phyloP scores from a whole-genome alignment of 2,329 filamentous ascomycete species.

The Aspergillus terreus region DNA sequence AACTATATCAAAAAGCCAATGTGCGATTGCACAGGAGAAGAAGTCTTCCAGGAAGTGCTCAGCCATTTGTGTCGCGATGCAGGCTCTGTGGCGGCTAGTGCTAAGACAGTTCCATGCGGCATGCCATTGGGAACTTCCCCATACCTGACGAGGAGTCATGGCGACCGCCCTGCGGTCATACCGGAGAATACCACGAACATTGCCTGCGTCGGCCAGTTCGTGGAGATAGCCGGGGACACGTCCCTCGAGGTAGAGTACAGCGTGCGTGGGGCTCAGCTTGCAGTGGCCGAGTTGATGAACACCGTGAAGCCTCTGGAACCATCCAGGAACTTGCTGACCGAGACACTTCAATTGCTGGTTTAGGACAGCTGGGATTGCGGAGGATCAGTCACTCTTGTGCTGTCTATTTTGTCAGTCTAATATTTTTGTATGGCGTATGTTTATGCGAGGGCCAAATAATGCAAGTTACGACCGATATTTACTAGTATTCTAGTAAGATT shows the following conservation, averaged over 20 bases:
- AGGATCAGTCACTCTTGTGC: no score
- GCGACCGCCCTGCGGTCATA: constrained; percentile 36
- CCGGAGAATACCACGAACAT: constrained; percentile 34
- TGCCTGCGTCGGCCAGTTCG: constrained; percentile 41
- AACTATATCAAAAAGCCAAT: constrained; percentile 39
- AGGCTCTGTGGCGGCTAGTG: constrained; percentile 10
- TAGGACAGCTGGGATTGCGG: no score
- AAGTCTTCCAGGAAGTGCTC: constrained; percentile 37
- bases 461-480: no score
- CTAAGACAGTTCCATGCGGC: constrained; percentile 34
- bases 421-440: no score
- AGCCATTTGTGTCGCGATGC: constrained; percentile 33
- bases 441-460: no score
- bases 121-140: constrained; percentile 40
- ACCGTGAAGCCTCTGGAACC: no score
- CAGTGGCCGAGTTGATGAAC: constrained; percentile 26
- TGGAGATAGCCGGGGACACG: constrained; percentile 36
- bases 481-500: no score
- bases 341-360: no score
- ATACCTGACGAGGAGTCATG: constrained; percentile 30
- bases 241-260: constrained; percentile 41
- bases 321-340: no score
- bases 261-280: constrained; percentile 31
- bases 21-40: constrained; percentile 36
- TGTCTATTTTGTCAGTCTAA: no score